Conservation (phyloP, 2,329 filamentous ascomycete genomes). For the Fusarium cicatricum region DNA sequence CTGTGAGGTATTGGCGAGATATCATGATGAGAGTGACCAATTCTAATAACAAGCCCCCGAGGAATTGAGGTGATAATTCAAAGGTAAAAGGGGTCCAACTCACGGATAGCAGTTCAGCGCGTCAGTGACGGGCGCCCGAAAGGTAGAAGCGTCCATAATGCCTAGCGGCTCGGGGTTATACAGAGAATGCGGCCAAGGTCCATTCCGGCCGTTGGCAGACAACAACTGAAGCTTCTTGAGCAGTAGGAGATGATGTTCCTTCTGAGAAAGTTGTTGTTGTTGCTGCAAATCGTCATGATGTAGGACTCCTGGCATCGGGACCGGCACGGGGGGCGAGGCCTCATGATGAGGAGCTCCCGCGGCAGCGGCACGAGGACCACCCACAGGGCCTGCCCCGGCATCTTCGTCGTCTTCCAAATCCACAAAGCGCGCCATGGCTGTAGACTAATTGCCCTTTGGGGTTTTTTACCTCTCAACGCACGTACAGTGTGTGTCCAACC, state of each 20-base stretch:
- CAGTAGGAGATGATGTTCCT: constrained; percentile 39
- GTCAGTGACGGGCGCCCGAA: constrained; percentile 38
- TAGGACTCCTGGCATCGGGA: constrained; percentile 35
- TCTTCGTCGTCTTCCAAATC: constrained; percentile 42
- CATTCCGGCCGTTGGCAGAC: constrained; percentile 39
- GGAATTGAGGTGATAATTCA: constrained; percentile 6
- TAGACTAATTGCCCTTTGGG: constrained; percentile 8
- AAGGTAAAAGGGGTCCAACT: constrained; percentile 17
- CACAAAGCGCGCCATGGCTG: constrained; percentile 44
- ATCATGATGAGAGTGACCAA: constrained; percentile 22
- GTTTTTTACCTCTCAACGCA: constrained; percentile 25
- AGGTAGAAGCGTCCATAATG: constrained; percentile 39
- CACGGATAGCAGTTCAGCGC: constrained; percentile 43
- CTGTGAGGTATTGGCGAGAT: neutral
- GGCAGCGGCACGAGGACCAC: constrained; percentile 26
- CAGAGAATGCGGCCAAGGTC: constrained; percentile 41
- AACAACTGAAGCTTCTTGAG: constrained; percentile 40
- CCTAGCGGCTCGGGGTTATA: constrained; percentile 36
- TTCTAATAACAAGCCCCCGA: neutral
- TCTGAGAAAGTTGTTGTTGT: constrained; percentile 24
- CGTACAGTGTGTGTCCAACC: constrained; percentile 5
- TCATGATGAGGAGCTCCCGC: constrained; percentile 34
- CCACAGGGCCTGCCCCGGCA: constrained; percentile 26
- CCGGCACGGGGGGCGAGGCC: constrained; percentile 32
- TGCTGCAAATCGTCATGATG: constrained; percentile 37